A percentile compares a stretch with the other conserved stretches of the same genome.
phyloP scores from a whole-genome alignment of 352 stramenopile genomes.

The Aphanomyces stellatus region DNA sequence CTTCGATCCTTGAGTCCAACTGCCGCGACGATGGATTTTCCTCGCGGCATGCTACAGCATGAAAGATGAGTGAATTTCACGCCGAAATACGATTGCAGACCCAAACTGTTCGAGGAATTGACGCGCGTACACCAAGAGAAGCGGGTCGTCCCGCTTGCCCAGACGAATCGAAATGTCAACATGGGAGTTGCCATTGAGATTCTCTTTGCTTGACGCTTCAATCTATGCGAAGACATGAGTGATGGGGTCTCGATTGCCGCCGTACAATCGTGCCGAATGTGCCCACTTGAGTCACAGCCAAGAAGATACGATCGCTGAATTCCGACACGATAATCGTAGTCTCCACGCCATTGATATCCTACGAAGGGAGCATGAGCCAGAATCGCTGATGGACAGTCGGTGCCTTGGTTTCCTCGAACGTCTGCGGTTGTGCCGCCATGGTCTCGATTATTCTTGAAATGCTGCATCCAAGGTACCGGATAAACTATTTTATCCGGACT shows the following conservation, averaged over 20 bases:
- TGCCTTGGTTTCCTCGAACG: not conserved
- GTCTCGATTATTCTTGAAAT: no score
- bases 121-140: constrained; percentile 73
- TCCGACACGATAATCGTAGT: constrained; percentile 70
- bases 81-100: constrained; percentile 26
- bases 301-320: constrained; percentile 76
- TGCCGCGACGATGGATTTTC: constrained; percentile 56
- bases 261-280: constrained; percentile 73
- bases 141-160: constrained; percentile 64
- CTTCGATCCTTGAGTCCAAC: constrained; percentile 74
- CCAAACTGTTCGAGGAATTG: constrained; percentile 81
- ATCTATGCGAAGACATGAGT: constrained; percentile 27
- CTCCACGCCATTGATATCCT: constrained; percentile 65
- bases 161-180: constrained; percentile 68
- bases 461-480: no score
- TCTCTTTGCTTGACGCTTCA: constrained; percentile 64
- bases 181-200: constrained; percentile 68
- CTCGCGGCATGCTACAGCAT: constrained; percentile 40
- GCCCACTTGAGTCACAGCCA: constrained; percentile 66
- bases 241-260: not conserved
- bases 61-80: not conserved
- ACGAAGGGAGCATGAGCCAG: not conserved
- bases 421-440: no score
- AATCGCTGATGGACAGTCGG: not conserved
- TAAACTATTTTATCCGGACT: no score